phyloP scores from a whole-genome alignment of 1,139 yeast species.

The Nakaseomyces bracarensis region DNA sequence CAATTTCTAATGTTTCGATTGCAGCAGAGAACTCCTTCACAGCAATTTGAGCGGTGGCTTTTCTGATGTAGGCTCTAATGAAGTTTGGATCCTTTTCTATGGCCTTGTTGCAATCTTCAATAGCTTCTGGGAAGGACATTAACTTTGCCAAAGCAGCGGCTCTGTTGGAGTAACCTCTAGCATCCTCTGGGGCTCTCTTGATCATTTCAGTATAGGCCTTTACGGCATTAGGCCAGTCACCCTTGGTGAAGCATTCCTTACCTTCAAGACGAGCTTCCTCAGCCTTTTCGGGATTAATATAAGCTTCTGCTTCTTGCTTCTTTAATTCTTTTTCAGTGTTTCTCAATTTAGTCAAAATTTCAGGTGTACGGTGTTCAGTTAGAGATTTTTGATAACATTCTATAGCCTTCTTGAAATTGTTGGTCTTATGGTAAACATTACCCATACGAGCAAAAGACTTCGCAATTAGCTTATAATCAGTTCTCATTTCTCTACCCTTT shows the following conservation, averaged over 20 bases:
- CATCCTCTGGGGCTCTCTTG: constrained; percentile 92
- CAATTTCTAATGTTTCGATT: constrained; percentile 71
- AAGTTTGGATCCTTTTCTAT: constrained; percentile 80
- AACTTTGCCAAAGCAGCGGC: constrained; percentile 94
- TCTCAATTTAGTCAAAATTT: constrained; percentile 80
- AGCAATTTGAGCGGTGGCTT: constrained; percentile 89
- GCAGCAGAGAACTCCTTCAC: constrained; percentile 81
- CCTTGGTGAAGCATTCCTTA: constrained; percentile 77
- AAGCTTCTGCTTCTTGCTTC: constrained; percentile 64
- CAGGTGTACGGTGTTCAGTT: constrained; percentile 97
- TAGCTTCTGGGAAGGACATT: constrained; percentile 95
- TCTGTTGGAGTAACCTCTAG: constrained; percentile 95
- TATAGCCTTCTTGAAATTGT: constrained; percentile 64
- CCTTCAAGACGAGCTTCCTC: constrained; percentile 94
- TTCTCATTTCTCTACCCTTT: constrained; percentile 79
- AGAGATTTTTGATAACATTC: constrained; percentile 80
- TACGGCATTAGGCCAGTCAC: constrained; percentile 96
- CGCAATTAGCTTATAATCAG: constrained; percentile 87
- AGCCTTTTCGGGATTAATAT: constrained; percentile 84
- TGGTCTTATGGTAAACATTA: constrained; percentile 66
- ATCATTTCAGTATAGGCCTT: constrained; percentile 92
- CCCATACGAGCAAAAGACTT: constrained; percentile 93
- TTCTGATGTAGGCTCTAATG: constrained; percentile 92
- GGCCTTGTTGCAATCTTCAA: constrained; percentile 85
- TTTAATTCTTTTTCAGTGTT: constrained; percentile 80